These are phyloP conservation scores for Codiaeum variegatum DNA, from an alignment of 441 rosid species.

Conservation along the genomic window DNA sequence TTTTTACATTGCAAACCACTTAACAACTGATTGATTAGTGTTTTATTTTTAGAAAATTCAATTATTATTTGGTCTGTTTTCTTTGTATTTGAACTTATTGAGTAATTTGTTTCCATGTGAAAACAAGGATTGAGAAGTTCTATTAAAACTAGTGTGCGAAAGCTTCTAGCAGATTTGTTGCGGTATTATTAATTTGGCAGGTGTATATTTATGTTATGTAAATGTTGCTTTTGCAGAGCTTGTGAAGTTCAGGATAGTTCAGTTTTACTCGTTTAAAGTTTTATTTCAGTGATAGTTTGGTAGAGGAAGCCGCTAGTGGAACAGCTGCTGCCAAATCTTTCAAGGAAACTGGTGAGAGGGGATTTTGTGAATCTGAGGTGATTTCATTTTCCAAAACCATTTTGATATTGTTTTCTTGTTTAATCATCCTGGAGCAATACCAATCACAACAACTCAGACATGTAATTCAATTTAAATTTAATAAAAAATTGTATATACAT, in stretches of 20 bases:
- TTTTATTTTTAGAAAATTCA: neutral
- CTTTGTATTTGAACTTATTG: neutral
- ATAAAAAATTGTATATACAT: too few species aligned
- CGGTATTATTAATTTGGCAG: slow-evolving; percentile 82
- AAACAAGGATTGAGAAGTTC: slow-evolving; percentile 56
- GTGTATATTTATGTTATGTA: slow-evolving; percentile 27
- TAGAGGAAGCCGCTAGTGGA: slow-evolving; percentile 79
- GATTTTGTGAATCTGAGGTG: slow-evolving; percentile 72
- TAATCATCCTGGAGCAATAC: too few species aligned
- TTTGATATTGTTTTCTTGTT: neutral
- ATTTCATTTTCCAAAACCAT: slow-evolving; percentile 7
- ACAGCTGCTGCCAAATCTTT: slow-evolving; percentile 48
- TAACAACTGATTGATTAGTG: neutral
- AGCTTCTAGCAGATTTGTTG: slow-evolving; percentile 58
- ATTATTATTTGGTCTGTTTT: neutral
- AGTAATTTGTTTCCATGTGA: slow-evolving; percentile 10
- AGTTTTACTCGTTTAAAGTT: neutral
- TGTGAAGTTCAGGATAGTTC: neutral
- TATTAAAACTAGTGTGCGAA: slow-evolving; percentile 54
- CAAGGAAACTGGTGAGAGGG: slow-evolving; percentile 59
- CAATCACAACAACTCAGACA: too few species aligned
- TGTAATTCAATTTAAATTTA: too few species aligned
- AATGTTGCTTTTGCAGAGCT: neutral
- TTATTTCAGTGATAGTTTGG: slow-evolving; percentile 62
- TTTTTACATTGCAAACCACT: slow-evolving; percentile 4